Evolutionary conservation across 108 stramenopile species (phyloP).

Genomic region (Nitzschia putrida): DNA sequence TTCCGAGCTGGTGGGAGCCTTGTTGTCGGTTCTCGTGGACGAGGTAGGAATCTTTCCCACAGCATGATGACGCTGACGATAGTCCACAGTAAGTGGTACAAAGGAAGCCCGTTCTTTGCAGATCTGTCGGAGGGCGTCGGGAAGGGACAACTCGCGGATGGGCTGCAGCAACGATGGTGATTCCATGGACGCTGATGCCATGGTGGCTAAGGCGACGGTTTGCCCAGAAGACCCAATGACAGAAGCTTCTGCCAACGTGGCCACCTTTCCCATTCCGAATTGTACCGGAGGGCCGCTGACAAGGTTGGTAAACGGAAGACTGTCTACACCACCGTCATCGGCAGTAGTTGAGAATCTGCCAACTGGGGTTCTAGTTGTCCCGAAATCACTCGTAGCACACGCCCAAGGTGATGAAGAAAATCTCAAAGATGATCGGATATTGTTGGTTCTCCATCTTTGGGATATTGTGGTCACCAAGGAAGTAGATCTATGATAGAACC

Average conservation of each 20-base stretch:
- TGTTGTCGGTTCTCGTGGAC: conserved; percentile 51
- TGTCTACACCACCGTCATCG: not conserved
- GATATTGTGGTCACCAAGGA: too few species aligned
- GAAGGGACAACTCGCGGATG: not conserved
- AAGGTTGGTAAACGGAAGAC: not conserved
- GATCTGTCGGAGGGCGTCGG: not conserved
- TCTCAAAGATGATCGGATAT: too few species aligned
- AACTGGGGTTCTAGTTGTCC: too few species aligned
- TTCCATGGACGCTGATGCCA: conserved; percentile 13
- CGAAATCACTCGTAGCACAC: too few species aligned
- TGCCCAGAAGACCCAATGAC: conserved; percentile 38
- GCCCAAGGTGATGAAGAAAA: too few species aligned
- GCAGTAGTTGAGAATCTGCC: too few species aligned
- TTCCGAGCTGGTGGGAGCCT: conserved; percentile 56
- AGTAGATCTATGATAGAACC: too few species aligned
- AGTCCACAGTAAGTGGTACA: conserved; percentile 59
- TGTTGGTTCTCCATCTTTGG: too few species aligned
- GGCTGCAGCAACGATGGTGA: not conserved
- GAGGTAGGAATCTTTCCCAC: conserved; percentile 62
- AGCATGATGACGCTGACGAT: conserved; percentile 64
- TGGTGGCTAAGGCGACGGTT: conserved; percentile 34
- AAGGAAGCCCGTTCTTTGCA: conserved; percentile 22
- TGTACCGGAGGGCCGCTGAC: conserved; percentile 21
- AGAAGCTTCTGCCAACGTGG: conserved; percentile 35
- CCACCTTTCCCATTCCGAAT: conserved; percentile 37